Conservation (phyloP, 208 protist genomes). For the Acanthamoeba sp. region DNA sequence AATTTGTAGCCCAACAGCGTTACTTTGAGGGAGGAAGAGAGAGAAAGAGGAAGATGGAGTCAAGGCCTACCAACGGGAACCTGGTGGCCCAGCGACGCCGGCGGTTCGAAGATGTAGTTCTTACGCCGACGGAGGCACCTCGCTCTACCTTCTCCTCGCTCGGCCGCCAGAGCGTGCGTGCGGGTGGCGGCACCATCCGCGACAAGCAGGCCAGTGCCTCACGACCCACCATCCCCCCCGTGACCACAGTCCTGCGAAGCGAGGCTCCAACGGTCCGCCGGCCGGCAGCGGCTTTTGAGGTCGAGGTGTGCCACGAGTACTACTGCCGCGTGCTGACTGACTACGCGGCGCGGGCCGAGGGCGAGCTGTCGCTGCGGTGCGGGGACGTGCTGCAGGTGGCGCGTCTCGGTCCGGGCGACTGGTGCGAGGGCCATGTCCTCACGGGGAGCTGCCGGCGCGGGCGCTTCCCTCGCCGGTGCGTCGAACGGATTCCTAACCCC, state of each 20-base stretch:
- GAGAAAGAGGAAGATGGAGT: too few species aligned
- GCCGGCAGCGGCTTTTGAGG: neutral
- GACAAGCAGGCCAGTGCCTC: neutral
- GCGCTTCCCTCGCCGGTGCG: neutral
- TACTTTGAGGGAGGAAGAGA: too few species aligned
- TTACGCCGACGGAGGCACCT: neutral
- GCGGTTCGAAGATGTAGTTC: neutral
- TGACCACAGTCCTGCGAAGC: neutral
- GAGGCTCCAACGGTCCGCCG: neutral
- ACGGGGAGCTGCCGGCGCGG: neutral
- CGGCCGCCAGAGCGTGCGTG: neutral
- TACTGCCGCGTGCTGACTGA: neutral
- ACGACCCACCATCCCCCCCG: neutral
- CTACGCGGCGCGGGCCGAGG: neutral
- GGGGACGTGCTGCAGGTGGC: conserved; percentile 4
- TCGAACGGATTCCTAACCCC: neutral
- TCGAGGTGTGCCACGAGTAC: neutral
- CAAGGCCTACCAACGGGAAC: too few species aligned
- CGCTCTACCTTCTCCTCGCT: neutral
- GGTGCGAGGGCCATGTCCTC: neutral
- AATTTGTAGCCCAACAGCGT: too few species aligned
- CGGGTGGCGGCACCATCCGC: neutral
- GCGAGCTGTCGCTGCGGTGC: neutral
- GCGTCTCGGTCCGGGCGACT: neutral
- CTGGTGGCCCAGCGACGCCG: neutral